Conservation (phyloP, 192 early-diverging fungal genomes). For the Allomyces macrogynus region DNA sequence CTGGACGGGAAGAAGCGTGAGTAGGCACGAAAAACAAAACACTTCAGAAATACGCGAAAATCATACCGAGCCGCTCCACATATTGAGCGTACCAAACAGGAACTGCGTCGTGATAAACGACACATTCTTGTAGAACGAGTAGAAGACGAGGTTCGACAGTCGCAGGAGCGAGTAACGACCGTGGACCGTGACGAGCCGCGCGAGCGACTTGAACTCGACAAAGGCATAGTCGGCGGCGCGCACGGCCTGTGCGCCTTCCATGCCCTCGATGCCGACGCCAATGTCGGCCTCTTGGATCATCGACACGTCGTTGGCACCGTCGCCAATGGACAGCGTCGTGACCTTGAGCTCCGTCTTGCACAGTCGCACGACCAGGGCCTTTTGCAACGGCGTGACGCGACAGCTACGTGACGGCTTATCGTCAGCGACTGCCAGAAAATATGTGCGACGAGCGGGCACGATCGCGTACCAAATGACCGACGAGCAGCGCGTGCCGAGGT, state of each 20-base stretch:
- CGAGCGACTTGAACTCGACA: constrained; percentile 31
- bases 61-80: constrained; percentile 30
- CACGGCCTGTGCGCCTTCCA: constrained; percentile 37
- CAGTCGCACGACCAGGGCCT: constrained; percentile 15
- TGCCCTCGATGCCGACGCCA: constrained; percentile 34
- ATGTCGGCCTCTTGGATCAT: constrained; percentile 38
- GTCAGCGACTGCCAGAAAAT: too few species aligned
- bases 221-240: constrained; percentile 31
- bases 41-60: constrained; percentile 11
- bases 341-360: constrained; percentile 15
- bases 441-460: too few species aligned
- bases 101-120: constrained; percentile 27
- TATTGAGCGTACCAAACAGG: constrained; percentile 58
- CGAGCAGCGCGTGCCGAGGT: constrained; percentile 17
- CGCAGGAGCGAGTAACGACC: constrained; percentile 24
- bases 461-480: constrained; percentile 23
- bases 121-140: constrained; percentile 37
- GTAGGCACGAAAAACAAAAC: not conserved
- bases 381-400: constrained; percentile 35
- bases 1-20: constrained; percentile 35
- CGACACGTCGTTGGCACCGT: constrained; percentile 40
- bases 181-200: constrained; percentile 25
- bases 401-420: constrained; percentile 3
- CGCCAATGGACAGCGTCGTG: constrained; percentile 27
- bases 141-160: constrained; percentile 20